Evolutionary conservation across 1,139 yeast genomes (phyloP), one percentile per base, ranked within the genome.

Genomic region (Ogataea hybrid): DNA sequence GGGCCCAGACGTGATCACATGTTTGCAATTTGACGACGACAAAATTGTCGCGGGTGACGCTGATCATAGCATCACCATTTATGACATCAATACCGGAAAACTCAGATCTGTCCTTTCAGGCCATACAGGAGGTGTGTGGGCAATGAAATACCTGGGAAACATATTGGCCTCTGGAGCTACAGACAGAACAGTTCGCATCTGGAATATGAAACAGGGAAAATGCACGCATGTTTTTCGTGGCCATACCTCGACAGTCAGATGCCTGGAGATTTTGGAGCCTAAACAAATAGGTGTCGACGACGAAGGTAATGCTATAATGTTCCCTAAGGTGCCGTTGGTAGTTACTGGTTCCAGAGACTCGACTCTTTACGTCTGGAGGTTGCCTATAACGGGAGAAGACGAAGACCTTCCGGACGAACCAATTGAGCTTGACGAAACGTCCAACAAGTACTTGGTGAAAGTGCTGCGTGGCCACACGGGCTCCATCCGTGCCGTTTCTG

Each of bases 41-140:
- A 84, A 83, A 57, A 86, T 92, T 41, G 84, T 92, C 44, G 89
- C 97, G 3, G 97, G 97, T 25, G 90, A 95, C 2, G 97, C 90
- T 56, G 96, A 88, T 53, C 79, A 79, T 52, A 77, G 81, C 55
- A 87, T 92, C 48, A 81, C 87, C 48, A 81, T 92, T 8, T 89
- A 88, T 61, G 83, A 85, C 52, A 81, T 96, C 3, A 68, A 72
- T 28, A 81, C 87, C 0, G 97, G 97, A 5, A 69, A 69, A 35
- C 69, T 83, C 35, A 57, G 84, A n/a, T 71, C 79, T 37, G 83
- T 85, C 2, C 70, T 92, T 39, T 72, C 75, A 42, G 97, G 97
- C 10, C 98, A 92, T 58, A 95, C 86, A 46, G 97, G 97, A 36
- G 98, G 98, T 21, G 98, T 94, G 7, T 92, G 99, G 99, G 97